Conservation (phyloP, 805 yeast genomes). For the Torulaspora franciscae region DNA sequence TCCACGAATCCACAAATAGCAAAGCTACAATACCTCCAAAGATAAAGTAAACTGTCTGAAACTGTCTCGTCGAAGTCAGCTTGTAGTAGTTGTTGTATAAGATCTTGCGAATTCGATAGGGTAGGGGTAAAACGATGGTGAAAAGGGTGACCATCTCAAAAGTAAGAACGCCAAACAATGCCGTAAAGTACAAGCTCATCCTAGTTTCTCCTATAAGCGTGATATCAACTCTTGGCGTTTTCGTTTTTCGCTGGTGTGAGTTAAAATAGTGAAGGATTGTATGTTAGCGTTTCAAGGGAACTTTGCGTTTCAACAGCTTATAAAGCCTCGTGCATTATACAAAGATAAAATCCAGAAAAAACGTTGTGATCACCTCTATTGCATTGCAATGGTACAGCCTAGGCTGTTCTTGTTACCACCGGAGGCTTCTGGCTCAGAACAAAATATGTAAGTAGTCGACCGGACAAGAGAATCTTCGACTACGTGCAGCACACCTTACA, state of each 20-base stretch:
- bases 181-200: slow-evolving; percentile 35
- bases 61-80: slow-evolving; percentile 38
- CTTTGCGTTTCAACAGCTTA: not conserved
- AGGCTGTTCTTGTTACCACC: too few species aligned
- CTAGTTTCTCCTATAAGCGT: not conserved
- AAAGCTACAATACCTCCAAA: slow-evolving; percentile 41
- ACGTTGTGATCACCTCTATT: not conserved
- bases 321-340: not conserved
- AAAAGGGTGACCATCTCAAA: slow-evolving; percentile 48
- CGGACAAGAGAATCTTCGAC: too few species aligned
- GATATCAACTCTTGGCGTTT: not conserved
- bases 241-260: not conserved
- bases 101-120: slow-evolving; percentile 43
- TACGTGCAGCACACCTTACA: too few species aligned
- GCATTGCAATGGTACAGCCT: too few species aligned
- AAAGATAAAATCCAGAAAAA: not conserved
- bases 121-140: slow-evolving; percentile 52
- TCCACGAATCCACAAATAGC: slow-evolving; percentile 52
- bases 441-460: too few species aligned
- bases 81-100: slow-evolving; percentile 38
- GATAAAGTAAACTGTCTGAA: slow-evolving; percentile 44
- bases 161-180: slow-evolving; percentile 45
- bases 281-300: not conserved
- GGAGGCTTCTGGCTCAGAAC: too few species aligned
- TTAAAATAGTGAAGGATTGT: not conserved